phyloP scores from a whole-genome alignment of 176 grass and related monocot species.

The Carex scoparia region DNA sequence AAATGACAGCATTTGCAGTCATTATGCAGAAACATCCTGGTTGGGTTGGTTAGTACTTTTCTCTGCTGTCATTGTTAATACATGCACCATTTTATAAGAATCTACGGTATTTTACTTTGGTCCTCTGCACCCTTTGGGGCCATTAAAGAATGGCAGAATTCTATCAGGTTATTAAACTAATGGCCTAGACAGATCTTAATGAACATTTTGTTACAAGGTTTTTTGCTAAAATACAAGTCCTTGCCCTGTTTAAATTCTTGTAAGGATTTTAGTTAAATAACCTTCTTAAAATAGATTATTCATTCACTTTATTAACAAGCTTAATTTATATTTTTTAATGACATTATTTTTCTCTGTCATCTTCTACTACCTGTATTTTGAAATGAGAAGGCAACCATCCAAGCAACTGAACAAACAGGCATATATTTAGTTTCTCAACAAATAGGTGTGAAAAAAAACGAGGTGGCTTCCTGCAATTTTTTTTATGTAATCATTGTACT shows the following conservation, averaged over 20 bases:
- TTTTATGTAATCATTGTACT: neutral
- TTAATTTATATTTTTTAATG: neutral
- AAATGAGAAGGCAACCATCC: neutral
- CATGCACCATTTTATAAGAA: neutral
- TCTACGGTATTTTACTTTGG: neutral
- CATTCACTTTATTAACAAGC: neutral
- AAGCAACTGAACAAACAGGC: neutral
- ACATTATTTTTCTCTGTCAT: neutral
- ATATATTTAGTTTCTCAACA: neutral
- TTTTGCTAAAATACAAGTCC: neutral
- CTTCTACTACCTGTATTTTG: neutral
- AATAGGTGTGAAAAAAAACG: neutral
- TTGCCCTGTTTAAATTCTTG: neutral
- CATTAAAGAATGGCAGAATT: neutral
- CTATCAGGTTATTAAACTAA: neutral
- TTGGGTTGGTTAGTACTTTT: conserved; percentile 73
- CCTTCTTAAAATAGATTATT: neutral
- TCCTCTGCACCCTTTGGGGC: neutral
- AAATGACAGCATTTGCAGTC: conserved; percentile 99
- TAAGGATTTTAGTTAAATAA: neutral
- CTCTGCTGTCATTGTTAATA: conserved; percentile 2
- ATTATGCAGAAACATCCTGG: conserved; percentile 99
- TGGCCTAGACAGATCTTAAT: neutral
- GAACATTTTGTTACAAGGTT: neutral
- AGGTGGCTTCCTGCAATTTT: neutral